Conservation (phyloP, 163 green algal species). For the Prototheca wickerhamii region DNA sequence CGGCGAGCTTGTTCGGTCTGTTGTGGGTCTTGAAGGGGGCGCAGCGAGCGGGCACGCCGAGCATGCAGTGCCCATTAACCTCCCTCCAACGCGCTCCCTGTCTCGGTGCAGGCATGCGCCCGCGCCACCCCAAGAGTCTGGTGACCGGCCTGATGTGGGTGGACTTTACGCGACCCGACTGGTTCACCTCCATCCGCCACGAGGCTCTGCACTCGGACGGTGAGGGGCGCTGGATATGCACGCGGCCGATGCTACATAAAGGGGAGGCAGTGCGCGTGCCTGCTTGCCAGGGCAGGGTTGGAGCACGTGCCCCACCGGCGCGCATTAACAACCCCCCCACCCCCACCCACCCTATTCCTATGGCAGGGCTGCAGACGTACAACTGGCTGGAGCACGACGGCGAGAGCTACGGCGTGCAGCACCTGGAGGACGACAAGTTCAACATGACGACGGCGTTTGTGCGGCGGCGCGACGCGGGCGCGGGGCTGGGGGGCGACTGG, state of each 20-base stretch:
- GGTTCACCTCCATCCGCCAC: constrained; percentile 44
- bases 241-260: too few species aligned
- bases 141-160: constrained; percentile 83
- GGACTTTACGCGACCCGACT: constrained; percentile 42
- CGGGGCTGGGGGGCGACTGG: constrained; percentile 70
- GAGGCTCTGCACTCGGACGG: constrained; percentile 45
- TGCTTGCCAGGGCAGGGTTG: too few species aligned
- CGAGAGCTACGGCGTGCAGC: constrained; percentile 59
- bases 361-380: constrained; percentile 48
- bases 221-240: background rate
- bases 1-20: constrained; percentile 13
- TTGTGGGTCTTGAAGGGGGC: background rate
- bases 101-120: constrained; percentile 30
- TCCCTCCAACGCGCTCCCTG: background rate
- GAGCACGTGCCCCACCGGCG: too few species aligned
- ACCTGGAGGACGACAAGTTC: constrained; percentile 51
- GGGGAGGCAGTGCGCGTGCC: background rate
- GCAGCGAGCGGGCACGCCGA: too few species aligned
- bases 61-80: background rate
- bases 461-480: background rate
- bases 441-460: constrained; percentile 46
- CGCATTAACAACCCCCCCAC: too few species aligned
- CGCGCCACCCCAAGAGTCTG: constrained; percentile 50
- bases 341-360: background rate
- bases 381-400: constrained; percentile 86